phyloP scores from a whole-genome alignment of 164 flowering plant species.

The Liquidambar formosana region DNA sequence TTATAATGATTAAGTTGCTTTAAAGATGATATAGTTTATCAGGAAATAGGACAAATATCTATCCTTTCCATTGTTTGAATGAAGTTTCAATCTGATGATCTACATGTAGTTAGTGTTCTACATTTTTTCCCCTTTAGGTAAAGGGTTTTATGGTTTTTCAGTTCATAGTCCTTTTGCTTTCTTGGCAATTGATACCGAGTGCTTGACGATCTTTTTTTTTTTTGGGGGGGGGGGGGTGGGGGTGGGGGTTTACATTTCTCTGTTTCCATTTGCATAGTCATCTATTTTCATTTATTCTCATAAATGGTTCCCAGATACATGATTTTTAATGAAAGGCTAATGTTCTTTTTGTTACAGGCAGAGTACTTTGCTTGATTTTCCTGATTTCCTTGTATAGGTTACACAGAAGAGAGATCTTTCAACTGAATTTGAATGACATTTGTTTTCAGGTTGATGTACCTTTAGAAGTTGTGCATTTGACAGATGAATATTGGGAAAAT shows the following conservation, averaged over 20 bases:
- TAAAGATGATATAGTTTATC: no score
- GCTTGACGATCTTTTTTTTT: not conserved
- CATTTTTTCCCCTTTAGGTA: no score
- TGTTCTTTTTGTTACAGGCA: not conserved
- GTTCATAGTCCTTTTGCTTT: not conserved
- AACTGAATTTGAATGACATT: constrained; percentile 5
- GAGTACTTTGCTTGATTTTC: not conserved
- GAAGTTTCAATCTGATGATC: not conserved
- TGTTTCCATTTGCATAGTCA: not conserved
- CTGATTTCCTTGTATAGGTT: not conserved
- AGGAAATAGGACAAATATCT: no score
- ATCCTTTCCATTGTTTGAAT: not conserved
- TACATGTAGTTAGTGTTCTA: not conserved
- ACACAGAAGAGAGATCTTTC: not conserved
- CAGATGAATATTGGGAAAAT: constrained; percentile 90
- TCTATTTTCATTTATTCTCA: not conserved
- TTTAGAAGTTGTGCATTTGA: constrained; percentile 90
- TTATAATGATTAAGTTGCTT: not conserved
- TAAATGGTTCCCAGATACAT: not conserved
- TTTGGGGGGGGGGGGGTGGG: no score
- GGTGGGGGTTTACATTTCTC: no score
- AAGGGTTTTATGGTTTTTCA: not conserved
- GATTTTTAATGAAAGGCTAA: not conserved
- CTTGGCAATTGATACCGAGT: not conserved
- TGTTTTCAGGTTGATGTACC: constrained; percentile 76